phyloP scores from a whole-genome alignment of 345 rosid species.

The Euphorbia peplus region DNA sequence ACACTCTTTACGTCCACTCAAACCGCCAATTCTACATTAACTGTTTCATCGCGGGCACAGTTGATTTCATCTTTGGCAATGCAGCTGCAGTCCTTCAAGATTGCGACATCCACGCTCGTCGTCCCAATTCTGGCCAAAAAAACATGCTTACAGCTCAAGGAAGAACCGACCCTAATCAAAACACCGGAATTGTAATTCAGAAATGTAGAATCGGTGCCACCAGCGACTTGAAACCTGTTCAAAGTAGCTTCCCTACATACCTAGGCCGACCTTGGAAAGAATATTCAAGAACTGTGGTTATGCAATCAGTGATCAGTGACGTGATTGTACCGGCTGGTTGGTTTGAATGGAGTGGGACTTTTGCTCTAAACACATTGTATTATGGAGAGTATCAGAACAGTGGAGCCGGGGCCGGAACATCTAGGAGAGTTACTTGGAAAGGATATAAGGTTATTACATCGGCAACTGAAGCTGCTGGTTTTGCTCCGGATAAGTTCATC shows the following conservation, averaged over 20 bases:
- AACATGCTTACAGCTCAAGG: slow-evolving; percentile 98
- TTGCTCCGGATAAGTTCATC: slow-evolving; percentile 51
- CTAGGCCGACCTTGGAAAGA: slow-evolving; percentile 93
- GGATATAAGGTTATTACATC: slow-evolving; percentile 59
- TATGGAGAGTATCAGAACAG: slow-evolving; percentile 70
- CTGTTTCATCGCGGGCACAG: slow-evolving; percentile 68
- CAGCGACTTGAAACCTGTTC: slow-evolving; percentile 49
- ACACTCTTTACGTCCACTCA: slow-evolving; percentile 67
- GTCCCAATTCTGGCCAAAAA: slow-evolving; percentile 76
- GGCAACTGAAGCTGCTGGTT: slow-evolving; percentile 56
- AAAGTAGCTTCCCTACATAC: slow-evolving; percentile 60
- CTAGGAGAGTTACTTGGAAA: slow-evolving; percentile 65
- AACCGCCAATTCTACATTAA: slow-evolving; percentile 70
- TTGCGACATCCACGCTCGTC: slow-evolving; percentile 91
- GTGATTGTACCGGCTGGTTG: slow-evolving; percentile 72
- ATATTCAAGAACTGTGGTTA: slow-evolving; percentile 77
- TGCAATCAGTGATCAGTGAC: slow-evolving; percentile 64
- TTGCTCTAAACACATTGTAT: slow-evolving; percentile 60
- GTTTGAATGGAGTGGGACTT: slow-evolving; percentile 70
- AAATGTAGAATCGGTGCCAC: slow-evolving; percentile 79
- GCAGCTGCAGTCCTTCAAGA: slow-evolving; percentile 56
- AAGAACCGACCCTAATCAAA: slow-evolving; percentile 76
- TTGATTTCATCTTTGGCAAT: slow-evolving; percentile 84
- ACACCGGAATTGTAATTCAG: slow-evolving; percentile 91
- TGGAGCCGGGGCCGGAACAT: slow-evolving; percentile 73